Evolutionary conservation across 1,284 basidiomycete species (phyloP), one percentile per base, ranked within the genome.

Genomic region (Ganoderma lucidum): DNA sequence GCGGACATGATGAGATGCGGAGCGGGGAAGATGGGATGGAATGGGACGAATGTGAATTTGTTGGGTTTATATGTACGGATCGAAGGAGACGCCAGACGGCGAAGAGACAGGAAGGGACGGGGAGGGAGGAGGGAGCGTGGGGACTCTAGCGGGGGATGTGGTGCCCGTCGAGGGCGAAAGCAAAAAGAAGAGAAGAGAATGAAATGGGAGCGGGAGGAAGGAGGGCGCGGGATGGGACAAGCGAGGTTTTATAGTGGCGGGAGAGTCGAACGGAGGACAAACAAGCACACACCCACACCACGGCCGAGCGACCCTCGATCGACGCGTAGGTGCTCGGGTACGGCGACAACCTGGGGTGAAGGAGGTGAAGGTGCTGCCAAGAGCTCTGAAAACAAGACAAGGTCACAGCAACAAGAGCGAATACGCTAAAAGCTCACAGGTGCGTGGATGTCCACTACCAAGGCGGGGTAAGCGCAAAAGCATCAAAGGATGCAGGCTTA

Each of bases 81-180:
- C 19, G 23, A 63, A 37, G 60, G 62, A 41, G 19, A 35, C 30
- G 62, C 62, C 45, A 61, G 23, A 14, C 10, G 68, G 28, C 44
- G 58, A 44, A 15, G 55, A n/a, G 60, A 32, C 53, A 37, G 45
- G 63, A 55, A 42, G 55, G 30, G 60, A 32, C 48, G 53, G 45
- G 63, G 35, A 63, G 32, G 69, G 59, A 10, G 67, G 70, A 70
- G 75, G 61, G 75, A 75, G 68, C 62, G 74, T 74, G 75, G 69
- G 75, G 71, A 70, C 68, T 73, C 65, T 75, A 75, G 72, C 62
- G 66, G 74, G 73, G 64, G 69, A 64, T 70, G 72, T 69, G 69
- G 70, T 74, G 73, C 75, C 75, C 75, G 70, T 77, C 75, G 74
- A 77, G 75, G 75, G 74, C 73, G 73, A 75, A 75, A 74, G 74